Percentiles rank a stretch among this genome's conserved stretches.
phyloP scores from a whole-genome alignment of 2,329 filamentous ascomycete species.

The Neopestalotiopsis sp. region DNA sequence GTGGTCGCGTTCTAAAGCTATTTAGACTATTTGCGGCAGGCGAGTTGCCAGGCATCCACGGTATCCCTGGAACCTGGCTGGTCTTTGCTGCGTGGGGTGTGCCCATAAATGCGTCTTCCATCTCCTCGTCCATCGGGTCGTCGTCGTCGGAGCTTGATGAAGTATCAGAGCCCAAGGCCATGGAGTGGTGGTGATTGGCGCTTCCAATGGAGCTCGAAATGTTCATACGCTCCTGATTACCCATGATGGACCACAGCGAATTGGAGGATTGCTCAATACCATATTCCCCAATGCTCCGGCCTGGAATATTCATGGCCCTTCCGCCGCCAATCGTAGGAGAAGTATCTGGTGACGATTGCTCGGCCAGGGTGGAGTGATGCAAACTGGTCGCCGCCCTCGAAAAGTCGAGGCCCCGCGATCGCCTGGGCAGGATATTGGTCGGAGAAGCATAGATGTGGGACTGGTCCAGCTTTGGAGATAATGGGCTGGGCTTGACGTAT shows the following conservation, averaged over 20 bases:
- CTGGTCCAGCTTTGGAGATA: constrained; percentile 86
- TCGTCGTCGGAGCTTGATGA: constrained; percentile 77
- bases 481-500: constrained; percentile 66
- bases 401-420: constrained; percentile 91
- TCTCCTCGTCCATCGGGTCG: constrained; percentile 74
- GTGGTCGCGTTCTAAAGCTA: constrained; percentile 80
- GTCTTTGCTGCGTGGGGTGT: constrained; percentile 79
- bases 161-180: constrained; percentile 77
- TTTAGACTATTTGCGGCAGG: constrained; percentile 78
- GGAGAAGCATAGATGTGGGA: constrained; percentile 87
- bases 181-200: constrained; percentile 58
- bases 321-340: constrained; percentile 80
- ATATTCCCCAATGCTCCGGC: constrained; percentile 54
- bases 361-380: constrained; percentile 92
- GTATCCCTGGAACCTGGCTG: constrained; percentile 45
- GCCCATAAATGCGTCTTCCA: constrained; percentile 79
- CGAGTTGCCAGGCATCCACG: constrained; percentile 71
- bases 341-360: constrained; percentile 86
- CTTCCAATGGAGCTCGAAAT: constrained; percentile 85
- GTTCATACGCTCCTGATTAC: constrained; percentile 70
- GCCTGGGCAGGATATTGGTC: constrained; percentile 84
- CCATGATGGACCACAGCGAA: constrained; percentile 74
- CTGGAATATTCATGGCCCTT: constrained; percentile 66
- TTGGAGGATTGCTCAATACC: constrained; percentile 70
- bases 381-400: constrained; percentile 91